Conservation (phyloP, 257 asterid genomes). For the Ilex asprella region DNA sequence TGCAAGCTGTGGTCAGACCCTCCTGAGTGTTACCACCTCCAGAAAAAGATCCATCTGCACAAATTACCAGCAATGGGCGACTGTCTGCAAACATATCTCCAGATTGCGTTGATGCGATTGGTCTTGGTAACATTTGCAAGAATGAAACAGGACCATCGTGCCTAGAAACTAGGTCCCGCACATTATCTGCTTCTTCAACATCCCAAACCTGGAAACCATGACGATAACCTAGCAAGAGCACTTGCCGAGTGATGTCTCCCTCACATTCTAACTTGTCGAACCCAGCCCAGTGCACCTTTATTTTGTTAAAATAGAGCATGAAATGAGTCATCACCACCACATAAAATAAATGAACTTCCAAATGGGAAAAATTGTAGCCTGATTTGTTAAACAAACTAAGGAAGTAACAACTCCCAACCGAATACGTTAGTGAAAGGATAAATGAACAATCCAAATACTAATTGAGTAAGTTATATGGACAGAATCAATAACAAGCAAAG, state of each 20-base stretch:
- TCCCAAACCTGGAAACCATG: conserved; percentile 96
- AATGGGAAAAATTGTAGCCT: not conserved
- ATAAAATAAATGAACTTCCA: not conserved
- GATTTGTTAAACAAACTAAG: not conserved
- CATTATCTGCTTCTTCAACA: conserved; percentile 76
- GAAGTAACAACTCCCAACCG: not conserved
- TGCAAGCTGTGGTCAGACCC: conserved; percentile 28
- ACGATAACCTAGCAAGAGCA: conserved; percentile 62
- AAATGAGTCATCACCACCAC: conserved; percentile 3
- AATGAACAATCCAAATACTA: not conserved
- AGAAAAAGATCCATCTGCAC: conserved; percentile 74
- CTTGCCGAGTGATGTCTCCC: conserved; percentile 25
- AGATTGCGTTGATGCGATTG: conserved; percentile 36
- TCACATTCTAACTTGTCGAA: conserved; percentile 45
- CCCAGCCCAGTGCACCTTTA: conserved; percentile 83
- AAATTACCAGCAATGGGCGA: conserved; percentile 72
- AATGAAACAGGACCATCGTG: conserved; percentile 93
- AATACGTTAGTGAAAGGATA: not conserved
- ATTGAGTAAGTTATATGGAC: too few relatives aligned
- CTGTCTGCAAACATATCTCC: conserved; percentile 55
- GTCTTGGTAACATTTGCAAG: conserved; percentile 66
- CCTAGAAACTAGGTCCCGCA: conserved; percentile 67
- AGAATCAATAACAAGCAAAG: too few relatives aligned
- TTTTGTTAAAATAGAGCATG: conserved; percentile 11
- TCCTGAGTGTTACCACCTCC: conserved; percentile 48